Evolutionary conservation across 2,329 filamentous ascomycete genomes (phyloP), one percentile per base, ranked within the genome.

Genomic region (Dactylonectria macrodidyma): DNA sequence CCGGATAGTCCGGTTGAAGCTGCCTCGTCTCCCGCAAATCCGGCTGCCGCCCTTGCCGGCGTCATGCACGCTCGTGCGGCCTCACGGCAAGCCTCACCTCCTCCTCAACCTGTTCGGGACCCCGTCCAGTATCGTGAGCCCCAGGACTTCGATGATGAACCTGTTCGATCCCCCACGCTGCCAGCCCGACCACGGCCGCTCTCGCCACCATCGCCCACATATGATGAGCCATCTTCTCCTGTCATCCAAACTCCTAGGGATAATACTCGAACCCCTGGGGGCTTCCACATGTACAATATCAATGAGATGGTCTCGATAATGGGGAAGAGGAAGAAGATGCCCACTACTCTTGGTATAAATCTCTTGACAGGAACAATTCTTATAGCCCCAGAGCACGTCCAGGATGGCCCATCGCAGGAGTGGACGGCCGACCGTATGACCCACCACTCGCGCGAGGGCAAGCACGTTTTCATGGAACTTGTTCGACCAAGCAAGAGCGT

Each of bases 241-340:
- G 59, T 69, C 24, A 50, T 41, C n/a, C 70, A 71, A 22, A 66
- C 48, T 26, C 72, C 69, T 5, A 73, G 78, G 47, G 86, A 89
- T 38, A 85, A 85, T 16, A 83, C 84, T 44, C 79, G 80, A 34
- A 91, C 92, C 2, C 93, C 93, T 5, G 93, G 93, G 19, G 94
- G 93, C 2, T 98, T 95, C 78, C 95, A 97, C 78, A 87, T 98
- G 80, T 98, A 98, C 83, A 98, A 97, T 76, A 95, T 98, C 76
- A 97, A 95, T 78, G 95, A 98, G 82, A 97, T 97, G 93, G 90
- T 97, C 5, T 95, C 95, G n/a, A 90, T 96, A 51, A 95, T 97
- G 90, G 95, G 95, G 64, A 97, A 97, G 84, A 92, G 93, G 77
- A 97, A 97, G 86, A 98, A 98, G 84, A 96, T 98, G 93, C 95